A percentile compares a stretch with the other conserved stretches of the same genome.
Evolutionary conservation across 2,329 filamentous ascomycete species (phyloP).

Genomic region (Venturia effusa): DNA sequence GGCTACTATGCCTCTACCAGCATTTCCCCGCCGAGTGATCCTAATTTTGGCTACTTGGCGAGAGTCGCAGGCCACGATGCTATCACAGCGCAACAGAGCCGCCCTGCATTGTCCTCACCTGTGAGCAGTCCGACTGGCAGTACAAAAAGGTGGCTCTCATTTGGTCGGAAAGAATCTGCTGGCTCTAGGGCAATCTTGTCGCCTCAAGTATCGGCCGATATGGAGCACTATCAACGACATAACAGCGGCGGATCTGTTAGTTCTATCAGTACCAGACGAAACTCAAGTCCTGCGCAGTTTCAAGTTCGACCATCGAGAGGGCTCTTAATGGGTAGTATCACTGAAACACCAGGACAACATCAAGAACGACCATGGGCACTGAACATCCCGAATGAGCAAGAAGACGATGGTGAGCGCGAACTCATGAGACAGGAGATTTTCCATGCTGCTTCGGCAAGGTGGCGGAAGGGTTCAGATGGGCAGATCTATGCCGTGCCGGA

Average conservation of each 20-base stretch:
- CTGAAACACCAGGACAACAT: slow-evolving; percentile 9
- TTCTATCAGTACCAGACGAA: neutral
- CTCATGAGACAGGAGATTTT: slow-evolving; percentile 9
- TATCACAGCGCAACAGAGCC: slow-evolving; percentile 1
- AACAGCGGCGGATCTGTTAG: neutral
- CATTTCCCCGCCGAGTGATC: neutral
- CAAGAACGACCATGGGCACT: slow-evolving; percentile 12
- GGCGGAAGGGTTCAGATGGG: slow-evolving; percentile 9
- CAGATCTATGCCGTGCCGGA: slow-evolving; percentile 1
- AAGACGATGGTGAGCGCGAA: slow-evolving; percentile 8
- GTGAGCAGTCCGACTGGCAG: neutral
- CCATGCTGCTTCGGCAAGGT: slow-evolving; percentile 8
- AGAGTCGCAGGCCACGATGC: slow-evolving; percentile 6
- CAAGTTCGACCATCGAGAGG: neutral
- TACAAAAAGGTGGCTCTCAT: neutral
- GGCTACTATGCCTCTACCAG: slow-evolving; percentile 5
- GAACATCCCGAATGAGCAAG: slow-evolving; percentile 3
- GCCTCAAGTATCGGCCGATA: neutral
- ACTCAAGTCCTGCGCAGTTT: neutral
- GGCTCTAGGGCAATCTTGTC: neutral
- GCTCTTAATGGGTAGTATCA: slow-evolving; percentile 6
- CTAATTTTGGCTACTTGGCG: neutral
- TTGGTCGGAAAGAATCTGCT: neutral
- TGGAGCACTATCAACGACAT: neutral
- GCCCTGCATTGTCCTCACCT: neutral